Evolutionary conservation across 176 grass and related monocot species (phyloP).

Genomic region (Leersia perrieri): DNA sequence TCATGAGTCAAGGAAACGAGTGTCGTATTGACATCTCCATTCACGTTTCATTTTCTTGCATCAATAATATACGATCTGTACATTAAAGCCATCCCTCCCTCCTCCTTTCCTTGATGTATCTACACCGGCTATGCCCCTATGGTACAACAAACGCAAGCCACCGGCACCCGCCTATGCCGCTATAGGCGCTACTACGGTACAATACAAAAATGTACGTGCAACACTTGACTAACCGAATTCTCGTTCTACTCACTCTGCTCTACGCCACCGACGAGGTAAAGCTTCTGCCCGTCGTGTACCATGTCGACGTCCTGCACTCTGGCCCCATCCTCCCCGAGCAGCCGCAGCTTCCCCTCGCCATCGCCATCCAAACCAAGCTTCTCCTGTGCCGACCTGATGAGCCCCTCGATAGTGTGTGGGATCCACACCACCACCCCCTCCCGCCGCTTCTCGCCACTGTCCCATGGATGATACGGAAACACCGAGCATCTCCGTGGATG

Average conservation of each 20-base stretch:
- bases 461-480: conserved; percentile 80
- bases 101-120: neutral
- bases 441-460: conserved; percentile 24
- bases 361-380: conserved; percentile 40
- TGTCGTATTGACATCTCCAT: too few relatives aligned
- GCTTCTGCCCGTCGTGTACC: conserved; percentile 64
- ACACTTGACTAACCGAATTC: neutral
- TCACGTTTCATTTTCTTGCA: neutral
- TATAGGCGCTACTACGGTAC: too few relatives aligned
- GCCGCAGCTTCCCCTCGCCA: conserved; percentile 5
- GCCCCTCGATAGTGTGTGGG: conserved; percentile 56
- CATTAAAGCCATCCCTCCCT: neutral
- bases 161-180: too few relatives aligned
- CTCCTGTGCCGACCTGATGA: conserved; percentile 53
- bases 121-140: neutral
- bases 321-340: conserved; percentile 71
- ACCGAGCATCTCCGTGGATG: conserved; percentile 68
- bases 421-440: conserved; percentile 84
- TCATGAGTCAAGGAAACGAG: too few relatives aligned
- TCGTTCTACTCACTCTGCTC: neutral
- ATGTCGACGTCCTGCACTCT: conserved; percentile 52
- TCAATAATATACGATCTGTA: neutral
- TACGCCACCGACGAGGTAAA: conserved; percentile 53
- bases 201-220: too few relatives aligned
- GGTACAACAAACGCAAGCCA: neutral